Conservation (phyloP, 2,329 filamentous ascomycete genomes). For the Alternaria dauci region DNA sequence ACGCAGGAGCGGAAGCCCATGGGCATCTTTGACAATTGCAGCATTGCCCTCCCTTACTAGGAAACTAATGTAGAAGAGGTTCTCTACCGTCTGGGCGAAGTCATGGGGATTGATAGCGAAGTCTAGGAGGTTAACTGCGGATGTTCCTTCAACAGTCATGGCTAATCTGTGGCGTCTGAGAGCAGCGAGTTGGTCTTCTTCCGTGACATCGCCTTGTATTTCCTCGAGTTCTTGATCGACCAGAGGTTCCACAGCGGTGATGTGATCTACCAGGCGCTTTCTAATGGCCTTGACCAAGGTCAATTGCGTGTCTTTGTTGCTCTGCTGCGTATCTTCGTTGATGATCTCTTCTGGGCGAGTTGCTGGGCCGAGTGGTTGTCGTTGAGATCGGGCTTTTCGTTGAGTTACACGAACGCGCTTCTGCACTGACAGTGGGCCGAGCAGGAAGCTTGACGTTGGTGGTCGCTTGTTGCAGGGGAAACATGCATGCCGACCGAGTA, state of each 20-base stretch:
- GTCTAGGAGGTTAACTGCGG: constrained; percentile 74
- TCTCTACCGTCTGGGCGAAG: constrained; percentile 95
- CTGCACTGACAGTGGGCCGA: constrained; percentile 88
- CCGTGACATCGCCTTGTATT: constrained; percentile 35
- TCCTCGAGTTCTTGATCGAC: constrained; percentile 52
- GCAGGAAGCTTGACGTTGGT: constrained; percentile 80
- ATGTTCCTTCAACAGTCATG: constrained; percentile 65
- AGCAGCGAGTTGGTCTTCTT: constrained; percentile 57
- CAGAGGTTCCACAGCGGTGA: constrained; percentile 47
- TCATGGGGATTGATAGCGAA: constrained; percentile 90
- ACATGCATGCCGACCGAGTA: constrained; percentile 80
- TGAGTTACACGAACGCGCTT: constrained; percentile 77
- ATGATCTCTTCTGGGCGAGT: constrained; percentile 78
- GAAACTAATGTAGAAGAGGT: constrained; percentile 96
- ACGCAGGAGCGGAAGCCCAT: constrained; percentile 82
- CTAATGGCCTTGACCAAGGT: constrained; percentile 80
- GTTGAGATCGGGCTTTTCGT: constrained; percentile 73
- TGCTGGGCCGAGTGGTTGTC: constrained; percentile 73
- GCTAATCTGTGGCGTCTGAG: constrained; percentile 73
- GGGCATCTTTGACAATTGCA: constrained; percentile 74
- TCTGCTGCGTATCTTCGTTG: constrained; percentile 75
- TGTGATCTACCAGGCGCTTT: constrained; percentile 61
- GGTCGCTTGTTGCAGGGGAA: constrained; percentile 77
- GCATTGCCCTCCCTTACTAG: constrained; percentile 86
- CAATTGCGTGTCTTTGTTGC: constrained; percentile 82